phyloP scores from a whole-genome alignment of 2,329 filamentous ascomycete species.

The Gremmenia infestans region DNA sequence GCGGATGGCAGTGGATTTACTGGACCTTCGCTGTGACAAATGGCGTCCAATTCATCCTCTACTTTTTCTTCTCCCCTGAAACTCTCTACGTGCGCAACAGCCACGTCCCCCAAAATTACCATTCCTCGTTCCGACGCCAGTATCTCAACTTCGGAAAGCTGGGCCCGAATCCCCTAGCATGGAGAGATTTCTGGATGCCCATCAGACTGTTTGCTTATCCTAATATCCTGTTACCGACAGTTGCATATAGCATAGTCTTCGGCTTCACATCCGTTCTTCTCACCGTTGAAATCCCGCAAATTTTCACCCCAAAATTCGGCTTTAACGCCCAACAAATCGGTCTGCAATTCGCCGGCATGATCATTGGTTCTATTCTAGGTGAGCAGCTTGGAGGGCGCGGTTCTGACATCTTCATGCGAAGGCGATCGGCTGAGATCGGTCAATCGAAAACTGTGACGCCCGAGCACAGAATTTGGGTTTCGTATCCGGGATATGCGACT shows the following conservation, averaged over 20 bases:
- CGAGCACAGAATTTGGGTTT: constrained; percentile 53
- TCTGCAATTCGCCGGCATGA: constrained; percentile 51
- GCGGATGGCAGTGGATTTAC: constrained; percentile 48
- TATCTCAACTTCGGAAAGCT: constrained; percentile 38
- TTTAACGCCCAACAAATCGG: constrained; percentile 54
- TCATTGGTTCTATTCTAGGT: constrained; percentile 52
- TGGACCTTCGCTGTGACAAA: constrained; percentile 43
- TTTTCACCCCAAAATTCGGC: constrained; percentile 49
- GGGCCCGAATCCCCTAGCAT: constrained; percentile 4
- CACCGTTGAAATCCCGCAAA: constrained; percentile 54
- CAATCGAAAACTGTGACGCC: constrained; percentile 30
- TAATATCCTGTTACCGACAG: constrained; percentile 45
- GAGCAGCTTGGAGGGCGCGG: constrained; percentile 52
- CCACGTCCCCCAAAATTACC: background rate
- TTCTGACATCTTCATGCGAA: constrained; percentile 48
- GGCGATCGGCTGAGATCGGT: constrained; percentile 30
- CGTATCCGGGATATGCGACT: constrained; percentile 47
- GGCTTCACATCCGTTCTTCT: constrained; percentile 47
- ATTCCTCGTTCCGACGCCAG: constrained; percentile 26
- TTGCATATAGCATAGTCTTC: constrained; percentile 53
- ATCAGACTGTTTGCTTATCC: constrained; percentile 37
- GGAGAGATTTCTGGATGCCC: constrained; percentile 8
- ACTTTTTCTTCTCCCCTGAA: constrained; percentile 42
- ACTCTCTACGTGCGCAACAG: constrained; percentile 45
- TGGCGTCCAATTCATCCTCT: constrained; percentile 39